Evolutionary conservation across 768 basidiomycete genomes (phyloP), one percentile per base, ranked within the genome.

Genomic region (Leccinum ochraceum): DNA sequence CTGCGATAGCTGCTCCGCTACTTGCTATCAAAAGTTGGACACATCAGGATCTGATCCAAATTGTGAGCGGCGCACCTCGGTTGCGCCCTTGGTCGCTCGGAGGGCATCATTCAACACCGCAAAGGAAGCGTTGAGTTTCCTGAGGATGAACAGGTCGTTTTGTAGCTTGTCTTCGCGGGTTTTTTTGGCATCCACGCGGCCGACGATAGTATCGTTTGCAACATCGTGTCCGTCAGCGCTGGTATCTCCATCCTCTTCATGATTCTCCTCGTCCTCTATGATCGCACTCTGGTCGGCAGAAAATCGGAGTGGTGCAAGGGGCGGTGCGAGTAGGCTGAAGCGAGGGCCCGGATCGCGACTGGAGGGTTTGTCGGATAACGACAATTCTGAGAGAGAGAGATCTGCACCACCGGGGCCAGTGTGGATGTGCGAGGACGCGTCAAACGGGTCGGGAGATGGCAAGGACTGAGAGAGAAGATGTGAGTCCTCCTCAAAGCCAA

Each of bases 81-180:
- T 91, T n/a, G 84, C 85, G 32, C 85, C 82, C 63, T 83, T 83
- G 3, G 86, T 81, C 56, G 83, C 83, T 34, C 78, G 77, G 59
- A 93, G 73, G 9, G 89, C 87, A 28, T 89, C 86, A 61, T 86
- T 87, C 67, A 89, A 88, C 51, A 79, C 66, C 14, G 86, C 81
- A 63, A 93, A 88, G 5, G 88, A 80, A 13, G 84, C 74, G 66
- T 93, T 93, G 17, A 93, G 72, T 70, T 90, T 90, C 70, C 78
- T 85, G 65, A 93, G 76, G 60, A 90, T 80, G 69, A 88, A 86
- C 13, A 90, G 69, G 73, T 93, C 91, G 66, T 82, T 84, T 63
- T 87, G 86, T 36, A 93, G 75, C 70, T 87, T 90, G 59, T 92
- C 91, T 67, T 92, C 89, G 50, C 86, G 79, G 53, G 77, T 67